Evolutionary conservation across 169 alveolate species (phyloP), one percentile per base, ranked within the genome.

Genomic region (Cyclospora cayetanensis): DNA sequence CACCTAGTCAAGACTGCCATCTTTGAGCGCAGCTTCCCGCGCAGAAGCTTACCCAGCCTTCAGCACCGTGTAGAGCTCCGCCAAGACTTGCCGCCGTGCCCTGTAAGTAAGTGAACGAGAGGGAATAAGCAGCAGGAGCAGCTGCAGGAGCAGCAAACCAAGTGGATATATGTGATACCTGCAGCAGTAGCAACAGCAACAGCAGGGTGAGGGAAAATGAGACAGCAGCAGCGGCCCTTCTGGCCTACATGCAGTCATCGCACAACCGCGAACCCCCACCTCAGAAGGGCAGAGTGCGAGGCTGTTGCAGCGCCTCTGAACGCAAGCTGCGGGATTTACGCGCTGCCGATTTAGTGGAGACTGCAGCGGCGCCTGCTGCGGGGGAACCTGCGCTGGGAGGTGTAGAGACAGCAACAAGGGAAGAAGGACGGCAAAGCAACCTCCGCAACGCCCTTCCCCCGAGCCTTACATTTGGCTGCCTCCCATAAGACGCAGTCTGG

Each of bases 401-500:
- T n/a, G n/a, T n/a, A 70, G 55, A 27, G 1, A 35, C 25, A 35
- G 83, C 83, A 31, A 46, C 60, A 46, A 46, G 60, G 60, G 15
- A n/a, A n/a, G n/a, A n/a, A n/a, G n/a, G 60, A 46, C 60, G 60
- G n/a, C 7, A 15, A 15, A 11, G 60, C 60, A 46, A 46, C 60
- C 60, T 46, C 72, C n/a, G n/a, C n/a, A n/a, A n/a, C n/a, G n/a
- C n/a, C n/a, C n/a, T n/a, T n/a, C n/a, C n/a, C n/a, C n/a, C n/a
- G n/a, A n/a, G n/a, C n/a, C 72, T n/a, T n/a, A 60, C 72, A 35
- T 39, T 39, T 70, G 50, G 25, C 53, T 18, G 83, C 39, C 46
- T 2, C 93, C 76, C n/a, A 94, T 53, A n/a, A 92, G 53, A 22
- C 85, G 93, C 39, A 94, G 85, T 25, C 90, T 90, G 72, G 76